Evolutionary conservation across 768 basidiomycete species (phyloP).

Genomic region (Agaricus sinodeliciosus): DNA sequence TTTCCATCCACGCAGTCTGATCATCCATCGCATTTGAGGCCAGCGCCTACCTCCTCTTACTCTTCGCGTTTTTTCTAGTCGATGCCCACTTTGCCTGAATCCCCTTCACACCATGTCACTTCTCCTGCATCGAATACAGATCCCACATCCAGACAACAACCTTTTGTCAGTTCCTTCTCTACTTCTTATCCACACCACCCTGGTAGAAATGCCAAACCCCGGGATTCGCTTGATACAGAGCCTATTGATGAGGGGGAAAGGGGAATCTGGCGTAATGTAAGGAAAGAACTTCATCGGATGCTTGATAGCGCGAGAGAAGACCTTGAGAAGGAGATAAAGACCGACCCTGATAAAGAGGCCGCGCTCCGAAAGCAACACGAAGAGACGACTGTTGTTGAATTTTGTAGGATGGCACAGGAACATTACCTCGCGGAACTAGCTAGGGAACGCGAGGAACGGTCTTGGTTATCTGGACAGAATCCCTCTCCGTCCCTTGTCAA

Average conservation of each 20-base stretch:
- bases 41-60: background rate
- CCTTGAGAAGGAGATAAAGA: conserved; percentile 42
- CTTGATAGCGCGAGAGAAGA: conserved; percentile 61
- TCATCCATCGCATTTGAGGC: conserved; percentile 1
- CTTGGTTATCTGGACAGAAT: conserved; percentile 36
- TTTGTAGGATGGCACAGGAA: conserved; percentile 38
- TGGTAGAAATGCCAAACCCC: background rate
- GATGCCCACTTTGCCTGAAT: conserved; percentile 29
- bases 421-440: conserved; percentile 37
- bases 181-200: background rate
- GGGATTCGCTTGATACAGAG: conserved; percentile 32
- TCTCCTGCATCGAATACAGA: conserved; percentile 2
- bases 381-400: conserved; percentile 30
- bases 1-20: conserved; percentile 3
- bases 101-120: conserved; percentile 1
- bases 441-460: conserved; percentile 43
- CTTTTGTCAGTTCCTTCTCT: conserved; percentile 9
- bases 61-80: conserved; percentile 14
- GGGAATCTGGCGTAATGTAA: conserved; percentile 39
- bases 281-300: conserved; percentile 33
- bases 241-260: conserved; percentile 53
- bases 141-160: conserved; percentile 12
- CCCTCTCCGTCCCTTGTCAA: conserved; percentile 21
- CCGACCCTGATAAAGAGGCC: conserved; percentile 26
- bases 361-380: conserved; percentile 30